phyloP scores from a whole-genome alignment of 2,329 filamentous ascomycete genomes.

The Apiospora phragmitis region DNA sequence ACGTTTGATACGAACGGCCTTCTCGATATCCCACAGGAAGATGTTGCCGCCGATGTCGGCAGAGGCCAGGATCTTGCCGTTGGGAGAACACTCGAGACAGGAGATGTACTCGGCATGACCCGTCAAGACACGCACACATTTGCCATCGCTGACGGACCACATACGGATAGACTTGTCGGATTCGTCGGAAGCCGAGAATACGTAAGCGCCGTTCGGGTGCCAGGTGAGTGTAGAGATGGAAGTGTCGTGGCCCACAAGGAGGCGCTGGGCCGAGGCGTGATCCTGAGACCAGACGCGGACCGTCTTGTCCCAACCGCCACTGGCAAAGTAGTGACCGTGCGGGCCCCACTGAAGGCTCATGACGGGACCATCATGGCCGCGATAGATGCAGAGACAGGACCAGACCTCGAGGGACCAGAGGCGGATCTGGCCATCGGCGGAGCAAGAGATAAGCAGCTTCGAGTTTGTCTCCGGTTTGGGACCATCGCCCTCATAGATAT shows the following conservation, averaged over 20 bases:
- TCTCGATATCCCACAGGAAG: slow-evolving; percentile 90
- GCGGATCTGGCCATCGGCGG: slow-evolving; percentile 83
- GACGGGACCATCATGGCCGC: slow-evolving; percentile 86
- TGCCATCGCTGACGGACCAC: slow-evolving; percentile 91
- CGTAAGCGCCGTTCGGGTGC: slow-evolving; percentile 91
- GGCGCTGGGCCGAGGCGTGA: slow-evolving; percentile 82
- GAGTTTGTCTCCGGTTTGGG: slow-evolving; percentile 53
- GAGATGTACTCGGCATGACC: slow-evolving; percentile 89
- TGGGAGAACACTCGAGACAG: slow-evolving; percentile 79
- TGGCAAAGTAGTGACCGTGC: slow-evolving; percentile 92
- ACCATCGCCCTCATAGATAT: slow-evolving; percentile 28
- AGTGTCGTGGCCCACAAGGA: slow-evolving; percentile 90
- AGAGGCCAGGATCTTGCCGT: slow-evolving; percentile 87
- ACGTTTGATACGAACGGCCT: slow-evolving; percentile 82
- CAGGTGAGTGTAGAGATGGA: slow-evolving; percentile 90
- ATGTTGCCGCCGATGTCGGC: slow-evolving; percentile 89
- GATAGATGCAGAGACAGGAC: slow-evolving; percentile 92
- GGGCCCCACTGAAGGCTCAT: slow-evolving; percentile 90
- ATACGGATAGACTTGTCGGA: slow-evolving; percentile 89
- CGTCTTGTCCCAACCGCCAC: slow-evolving; percentile 84
- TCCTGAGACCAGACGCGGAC: slow-evolving; percentile 91
- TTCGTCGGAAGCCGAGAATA: slow-evolving; percentile 89
- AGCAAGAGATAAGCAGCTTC: slow-evolving; percentile 82
- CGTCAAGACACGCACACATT: slow-evolving; percentile 86
- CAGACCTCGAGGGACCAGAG: slow-evolving; percentile 93